These are phyloP conservation scores for Schizochytrium sp. DNA, from an alignment of 108 stramenopile genomes.

Conservation along the genomic window DNA sequence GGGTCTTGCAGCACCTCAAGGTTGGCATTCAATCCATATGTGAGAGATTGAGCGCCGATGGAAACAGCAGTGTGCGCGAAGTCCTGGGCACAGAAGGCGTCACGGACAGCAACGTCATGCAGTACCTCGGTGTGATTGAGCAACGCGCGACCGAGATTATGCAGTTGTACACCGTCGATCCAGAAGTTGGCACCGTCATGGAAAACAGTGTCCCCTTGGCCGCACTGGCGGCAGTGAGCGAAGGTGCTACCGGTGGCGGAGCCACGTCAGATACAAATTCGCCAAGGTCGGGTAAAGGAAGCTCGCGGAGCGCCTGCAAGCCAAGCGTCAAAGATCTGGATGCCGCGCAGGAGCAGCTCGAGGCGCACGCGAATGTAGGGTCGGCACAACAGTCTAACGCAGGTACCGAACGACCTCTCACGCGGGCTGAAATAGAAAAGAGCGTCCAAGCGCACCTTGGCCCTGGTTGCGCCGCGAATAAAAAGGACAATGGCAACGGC, in stretches of 20 bases:
- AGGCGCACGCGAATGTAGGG: background rate
- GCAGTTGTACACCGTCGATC: slow-evolving; percentile 38
- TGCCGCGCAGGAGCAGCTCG: background rate
- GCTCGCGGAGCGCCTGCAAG: too few relatives aligned
- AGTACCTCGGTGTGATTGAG: slow-evolving; percentile 58
- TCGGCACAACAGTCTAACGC: background rate
- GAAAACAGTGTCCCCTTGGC: background rate
- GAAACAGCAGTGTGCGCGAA: slow-evolving; percentile 40
- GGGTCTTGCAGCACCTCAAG: slow-evolving; percentile 48
- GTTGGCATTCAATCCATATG: slow-evolving; percentile 51
- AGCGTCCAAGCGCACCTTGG: background rate
- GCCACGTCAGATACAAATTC: too few relatives aligned
- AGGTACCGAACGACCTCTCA: background rate
- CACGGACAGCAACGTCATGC: slow-evolving; percentile 58
- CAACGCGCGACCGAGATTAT: slow-evolving; percentile 52
- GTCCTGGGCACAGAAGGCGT: slow-evolving; percentile 62
- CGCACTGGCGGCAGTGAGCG: too few relatives aligned
- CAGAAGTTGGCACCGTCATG: background rate
- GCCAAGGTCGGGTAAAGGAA: too few relatives aligned
- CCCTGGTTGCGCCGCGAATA: background rate
- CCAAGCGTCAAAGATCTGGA: background rate
- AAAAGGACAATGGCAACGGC: background rate
- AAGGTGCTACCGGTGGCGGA: too few relatives aligned
- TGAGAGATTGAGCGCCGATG: slow-evolving; percentile 38
- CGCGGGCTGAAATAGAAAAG: background rate